Percentiles rank a stretch among this genome's conserved stretches.
Conservation (phyloP, 345 rosid genomes). For the Firmiana major region DNA sequence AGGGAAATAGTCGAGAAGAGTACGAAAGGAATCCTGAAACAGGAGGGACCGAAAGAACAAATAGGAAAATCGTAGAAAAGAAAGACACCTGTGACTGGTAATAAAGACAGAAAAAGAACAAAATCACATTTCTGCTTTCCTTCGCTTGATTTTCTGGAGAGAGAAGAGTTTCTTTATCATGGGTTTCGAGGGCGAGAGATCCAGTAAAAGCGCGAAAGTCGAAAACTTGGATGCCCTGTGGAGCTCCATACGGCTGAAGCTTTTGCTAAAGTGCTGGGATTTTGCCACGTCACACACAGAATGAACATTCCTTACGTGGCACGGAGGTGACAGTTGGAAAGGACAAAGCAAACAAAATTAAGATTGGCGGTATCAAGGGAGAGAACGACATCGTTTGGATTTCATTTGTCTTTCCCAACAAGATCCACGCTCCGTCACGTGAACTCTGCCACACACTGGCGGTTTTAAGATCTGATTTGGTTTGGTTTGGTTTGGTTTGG, state of each 20-base stretch:
- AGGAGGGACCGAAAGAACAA: not conserved
- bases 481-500: not conserved
- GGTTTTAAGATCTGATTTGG: not conserved
- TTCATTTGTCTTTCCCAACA: not conserved
- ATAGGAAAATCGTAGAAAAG: not conserved
- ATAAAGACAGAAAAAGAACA: not conserved
- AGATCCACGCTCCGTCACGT: not conserved
- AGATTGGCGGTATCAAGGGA: not conserved
- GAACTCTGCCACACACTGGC: not conserved
- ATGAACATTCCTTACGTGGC: not conserved
- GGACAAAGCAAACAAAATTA: not conserved
- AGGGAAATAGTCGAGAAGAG: not conserved
- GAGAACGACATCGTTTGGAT: not conserved
- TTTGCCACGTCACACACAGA: not conserved
- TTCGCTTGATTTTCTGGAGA: not conserved
- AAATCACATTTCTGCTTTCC: not conserved
- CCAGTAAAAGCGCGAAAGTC: slow-evolving; percentile 18
- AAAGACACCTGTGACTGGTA: not conserved
- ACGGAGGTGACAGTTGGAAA: not conserved
- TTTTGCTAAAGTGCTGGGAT: not conserved
- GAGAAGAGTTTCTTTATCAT: not conserved
- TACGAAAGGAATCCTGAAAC: slow-evolving; percentile 16
- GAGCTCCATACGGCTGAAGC: not conserved
- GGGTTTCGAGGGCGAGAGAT: not conserved
- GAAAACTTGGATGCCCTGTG: not conserved